Conservation (phyloP, 164 flowering plant genomes). For the Tetracentron sinense region DNA sequence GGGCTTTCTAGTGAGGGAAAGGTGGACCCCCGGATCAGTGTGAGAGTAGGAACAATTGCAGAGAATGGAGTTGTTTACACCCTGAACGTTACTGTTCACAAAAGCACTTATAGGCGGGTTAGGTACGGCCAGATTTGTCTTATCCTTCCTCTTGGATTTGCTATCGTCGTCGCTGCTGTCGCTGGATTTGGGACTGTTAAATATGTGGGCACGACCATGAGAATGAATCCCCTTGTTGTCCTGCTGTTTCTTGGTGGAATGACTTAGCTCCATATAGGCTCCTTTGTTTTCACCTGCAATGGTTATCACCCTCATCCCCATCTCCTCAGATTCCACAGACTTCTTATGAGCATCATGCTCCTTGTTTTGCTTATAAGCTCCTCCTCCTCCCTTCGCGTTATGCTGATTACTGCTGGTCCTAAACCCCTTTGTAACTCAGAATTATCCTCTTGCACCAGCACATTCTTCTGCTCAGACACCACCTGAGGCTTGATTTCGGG, state of each 20-base stretch:
- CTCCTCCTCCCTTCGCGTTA: neutral
- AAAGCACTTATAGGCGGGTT: conserved; percentile 33
- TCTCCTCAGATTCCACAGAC: conserved; percentile 25
- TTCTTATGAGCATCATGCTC: conserved; percentile 21
- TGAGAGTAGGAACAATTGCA: conserved; percentile 32
- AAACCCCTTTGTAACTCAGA: conserved; percentile 10
- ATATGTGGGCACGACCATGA: neutral
- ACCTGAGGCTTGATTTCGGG: conserved; percentile 24
- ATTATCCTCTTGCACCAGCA: conserved; percentile 35
- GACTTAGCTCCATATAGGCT: conserved; percentile 66
- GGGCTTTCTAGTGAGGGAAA: conserved; percentile 42
- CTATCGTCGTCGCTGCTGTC: conserved; percentile 18
- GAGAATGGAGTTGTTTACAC: conserved; percentile 59
- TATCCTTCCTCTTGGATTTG: conserved; percentile 5
- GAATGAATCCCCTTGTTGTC: conserved; percentile 11
- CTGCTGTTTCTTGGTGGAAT: conserved; percentile 20
- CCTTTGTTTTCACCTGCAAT: conserved; percentile 85
- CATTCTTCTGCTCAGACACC: conserved; percentile 41
- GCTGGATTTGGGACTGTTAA: conserved; percentile 3
- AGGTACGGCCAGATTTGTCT: conserved; percentile 5
- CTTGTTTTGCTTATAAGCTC: conserved; percentile 7
- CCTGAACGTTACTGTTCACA: conserved; percentile 73
- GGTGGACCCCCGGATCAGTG: conserved; percentile 64
- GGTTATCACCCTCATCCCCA: conserved; percentile 46
- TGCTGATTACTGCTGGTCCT: neutral